phyloP scores from a whole-genome alignment of 164 flowering plant species.

The Liquidambar formosana region DNA sequence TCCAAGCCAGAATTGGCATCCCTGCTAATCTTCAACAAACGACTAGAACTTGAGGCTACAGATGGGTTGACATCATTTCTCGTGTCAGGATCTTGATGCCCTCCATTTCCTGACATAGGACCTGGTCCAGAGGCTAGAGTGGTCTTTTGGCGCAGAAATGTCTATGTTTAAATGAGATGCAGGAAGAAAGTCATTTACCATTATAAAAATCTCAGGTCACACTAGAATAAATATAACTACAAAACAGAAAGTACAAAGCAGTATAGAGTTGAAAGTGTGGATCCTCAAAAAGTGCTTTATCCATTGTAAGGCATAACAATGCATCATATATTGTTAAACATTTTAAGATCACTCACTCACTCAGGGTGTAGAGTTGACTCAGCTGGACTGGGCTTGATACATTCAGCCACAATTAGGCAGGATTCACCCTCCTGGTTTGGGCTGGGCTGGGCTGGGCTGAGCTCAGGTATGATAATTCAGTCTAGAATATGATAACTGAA shows the following conservation, averaged over 20 bases:
- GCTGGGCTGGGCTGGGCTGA: neutral
- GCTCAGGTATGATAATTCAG: neutral
- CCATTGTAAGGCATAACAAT: neutral
- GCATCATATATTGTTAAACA: neutral
- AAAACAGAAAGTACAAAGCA: neutral
- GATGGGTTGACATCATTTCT: conserved; percentile 23
- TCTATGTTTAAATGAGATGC: conserved; percentile 36
- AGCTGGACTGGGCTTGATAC: neutral
- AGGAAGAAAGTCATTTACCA: conserved; percentile 1
- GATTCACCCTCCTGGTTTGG: neutral
- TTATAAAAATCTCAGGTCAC: neutral
- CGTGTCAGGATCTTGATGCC: conserved; percentile 18
- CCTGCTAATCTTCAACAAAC: conserved; percentile 8
- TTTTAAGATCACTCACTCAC: neutral
- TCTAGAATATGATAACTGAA: neutral
- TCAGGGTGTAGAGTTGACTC: neutral
- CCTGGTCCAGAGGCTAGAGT: conserved; percentile 48
- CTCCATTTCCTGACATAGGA: conserved; percentile 23
- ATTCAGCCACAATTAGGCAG: neutral
- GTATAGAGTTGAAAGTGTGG: neutral
- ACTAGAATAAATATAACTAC: neutral
- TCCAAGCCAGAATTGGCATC: neutral
- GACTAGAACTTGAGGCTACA: conserved; percentile 2
- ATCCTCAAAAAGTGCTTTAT: neutral
- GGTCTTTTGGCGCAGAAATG: conserved; percentile 86